Conservation (phyloP, 2,329 filamentous ascomycete species). For the Penicillium brevicompactum region DNA sequence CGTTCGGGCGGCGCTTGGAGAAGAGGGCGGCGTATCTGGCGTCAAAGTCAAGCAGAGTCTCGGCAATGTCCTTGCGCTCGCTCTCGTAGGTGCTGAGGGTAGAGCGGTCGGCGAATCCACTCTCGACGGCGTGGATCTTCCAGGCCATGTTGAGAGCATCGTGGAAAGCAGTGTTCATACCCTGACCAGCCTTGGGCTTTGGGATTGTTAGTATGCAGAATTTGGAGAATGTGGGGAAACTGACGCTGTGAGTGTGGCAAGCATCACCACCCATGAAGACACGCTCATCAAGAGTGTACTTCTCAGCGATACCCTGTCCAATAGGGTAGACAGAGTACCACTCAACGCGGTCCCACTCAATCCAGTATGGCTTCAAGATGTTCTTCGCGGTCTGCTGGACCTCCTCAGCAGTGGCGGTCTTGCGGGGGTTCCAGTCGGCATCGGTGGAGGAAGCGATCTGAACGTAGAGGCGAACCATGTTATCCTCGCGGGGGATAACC, state of each 20-base stretch:
- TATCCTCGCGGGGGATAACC: constrained; percentile 58
- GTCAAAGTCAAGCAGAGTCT: constrained; percentile 83
- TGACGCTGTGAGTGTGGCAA: constrained; percentile 61
- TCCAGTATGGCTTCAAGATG: constrained; percentile 61
- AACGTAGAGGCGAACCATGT: constrained; percentile 53
- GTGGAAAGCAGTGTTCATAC: constrained; percentile 64
- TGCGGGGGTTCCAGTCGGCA: constrained; percentile 62
- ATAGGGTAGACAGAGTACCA: constrained; percentile 70
- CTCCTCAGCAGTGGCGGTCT: constrained; percentile 61
- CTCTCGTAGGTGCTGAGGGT: constrained; percentile 83
- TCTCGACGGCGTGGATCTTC: constrained; percentile 92
- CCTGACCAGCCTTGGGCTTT: constrained; percentile 63
- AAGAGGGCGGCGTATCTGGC: constrained; percentile 88
- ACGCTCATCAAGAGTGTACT: constrained; percentile 65
- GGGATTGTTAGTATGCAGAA: background rate
- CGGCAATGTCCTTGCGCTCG: constrained; percentile 81
- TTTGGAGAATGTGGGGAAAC: background rate
- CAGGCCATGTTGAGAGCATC: constrained; percentile 85
- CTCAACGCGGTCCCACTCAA: constrained; percentile 66
- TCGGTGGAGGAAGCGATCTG: constrained; percentile 66
- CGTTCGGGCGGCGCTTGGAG: constrained; percentile 73
- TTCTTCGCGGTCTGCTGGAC: constrained; percentile 60
- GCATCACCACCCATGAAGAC: constrained; percentile 68
- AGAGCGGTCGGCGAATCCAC: constrained; percentile 73
- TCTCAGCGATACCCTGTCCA: constrained; percentile 66